Evolutionary conservation across 805 yeast species (phyloP), one percentile per base, ranked within the genome.

Genomic region (Lipomyces kockii): DNA sequence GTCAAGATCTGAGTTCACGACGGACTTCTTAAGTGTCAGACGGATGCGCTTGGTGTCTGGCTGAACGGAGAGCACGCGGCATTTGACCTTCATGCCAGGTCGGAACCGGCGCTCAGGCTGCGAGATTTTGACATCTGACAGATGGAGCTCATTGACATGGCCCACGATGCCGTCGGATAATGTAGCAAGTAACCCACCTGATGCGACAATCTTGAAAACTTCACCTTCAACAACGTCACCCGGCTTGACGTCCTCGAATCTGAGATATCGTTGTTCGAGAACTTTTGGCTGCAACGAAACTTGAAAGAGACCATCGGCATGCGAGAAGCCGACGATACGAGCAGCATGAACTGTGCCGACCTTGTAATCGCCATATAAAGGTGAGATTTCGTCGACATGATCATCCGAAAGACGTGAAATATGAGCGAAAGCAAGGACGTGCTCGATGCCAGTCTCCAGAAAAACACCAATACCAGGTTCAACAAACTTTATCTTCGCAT

Each of bases 51-150:
- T 83, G 62, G 80, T 80, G 57, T 75, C 79, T 52, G 76, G 73
- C 56, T 83, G 79, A 27, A 85, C 83, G 62, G 79, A 82, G 71
- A 91, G 78, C 12, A 92, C 84, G 79, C 97, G 86, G 69, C 89
- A 95, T 73, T 84, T 89, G 37, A 91, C 91, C 72, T 88, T 89
- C 55, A 89, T 81, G 11, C 97, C 98, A 56, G 88, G 87, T 78
- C 90, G 91, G 83, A 89, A 94, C 75, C 92, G 91, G 81, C 95
- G 86, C 79, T 95, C 98, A 5, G 99, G 99, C 75, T 94, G 89
- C 2, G 87, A 86, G 70, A 94, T 82, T 76, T 87, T 89, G 66
- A 90, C 84, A 78, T 95, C 99, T 72, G 97, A 88, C 78, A 95
- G 85, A 74, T 94, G 97, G 32, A 80, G 75, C 34, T 86, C 82